Evolutionary conservation across 768 basidiomycete genomes (phyloP).

Genomic region (Podaxis mareebaensis): DNA sequence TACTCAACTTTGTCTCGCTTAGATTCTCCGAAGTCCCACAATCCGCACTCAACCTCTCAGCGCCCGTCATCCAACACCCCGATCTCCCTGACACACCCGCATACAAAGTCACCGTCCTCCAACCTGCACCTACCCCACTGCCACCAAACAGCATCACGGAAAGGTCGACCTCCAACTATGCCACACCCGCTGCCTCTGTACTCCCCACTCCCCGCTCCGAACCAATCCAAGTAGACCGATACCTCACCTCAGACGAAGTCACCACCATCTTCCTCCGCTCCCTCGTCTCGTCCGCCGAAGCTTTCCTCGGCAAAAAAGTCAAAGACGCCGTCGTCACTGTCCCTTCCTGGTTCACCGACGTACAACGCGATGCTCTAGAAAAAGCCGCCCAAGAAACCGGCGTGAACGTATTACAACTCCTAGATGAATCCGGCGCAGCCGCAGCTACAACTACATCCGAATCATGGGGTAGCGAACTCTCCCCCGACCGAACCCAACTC

Average conservation of each 20-base stretch:
- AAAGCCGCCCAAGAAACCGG: constrained; percentile 80
- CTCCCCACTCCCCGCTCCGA: constrained; percentile 73
- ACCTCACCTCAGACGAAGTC: constrained; percentile 82
- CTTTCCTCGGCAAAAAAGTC: constrained; percentile 83
- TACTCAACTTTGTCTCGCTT: not conserved
- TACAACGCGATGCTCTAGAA: constrained; percentile 69
- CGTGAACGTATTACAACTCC: constrained; percentile 78
- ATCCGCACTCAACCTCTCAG: constrained; percentile 53
- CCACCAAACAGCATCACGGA: constrained; percentile 37
- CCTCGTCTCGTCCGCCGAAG: constrained; percentile 82
- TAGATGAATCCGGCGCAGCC: constrained; percentile 86
- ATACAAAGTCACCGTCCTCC: constrained; percentile 81
- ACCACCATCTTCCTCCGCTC: constrained; percentile 84
- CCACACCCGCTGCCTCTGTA: constrained; percentile 66
- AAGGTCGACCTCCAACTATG: constrained; percentile 40
- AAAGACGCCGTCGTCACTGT: constrained; percentile 83
- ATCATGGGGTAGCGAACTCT: constrained; percentile 39
- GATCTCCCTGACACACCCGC: constrained; percentile 70
- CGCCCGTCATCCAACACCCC: constrained; percentile 78
- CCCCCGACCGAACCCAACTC: constrained; percentile 72
- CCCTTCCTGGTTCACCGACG: constrained; percentile 71
- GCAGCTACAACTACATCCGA: constrained; percentile 55
- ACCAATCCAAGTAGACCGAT: constrained; percentile 64
- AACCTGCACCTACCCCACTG: constrained; percentile 73
- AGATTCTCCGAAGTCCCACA: constrained; percentile 79